Percentiles rank a stretch among this genome's conserved stretches.
phyloP scores from a whole-genome alignment of 257 asterid genomes.

The Solanum boliviense region DNA sequence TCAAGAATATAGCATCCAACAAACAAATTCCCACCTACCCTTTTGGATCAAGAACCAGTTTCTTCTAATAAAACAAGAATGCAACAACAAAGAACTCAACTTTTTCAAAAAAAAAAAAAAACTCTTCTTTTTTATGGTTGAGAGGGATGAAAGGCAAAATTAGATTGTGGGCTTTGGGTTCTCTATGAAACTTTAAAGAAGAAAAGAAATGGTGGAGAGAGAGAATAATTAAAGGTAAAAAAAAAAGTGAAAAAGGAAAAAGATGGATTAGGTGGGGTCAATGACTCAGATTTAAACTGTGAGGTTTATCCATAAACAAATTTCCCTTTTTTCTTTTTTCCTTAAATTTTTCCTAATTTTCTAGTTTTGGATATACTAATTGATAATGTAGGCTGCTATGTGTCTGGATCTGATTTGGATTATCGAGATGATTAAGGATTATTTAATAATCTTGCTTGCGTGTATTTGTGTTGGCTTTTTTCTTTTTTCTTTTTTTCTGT shows the following conservation, averaged over 20 bases:
- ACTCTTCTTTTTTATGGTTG: conserved; percentile 11
- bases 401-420: neutral
- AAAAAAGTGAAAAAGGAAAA: neutral
- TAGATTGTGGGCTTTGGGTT: conserved; percentile 14
- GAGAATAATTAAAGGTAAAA: neutral
- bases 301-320: conserved; percentile 30
- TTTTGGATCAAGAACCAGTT: conserved; percentile 18
- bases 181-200: neutral
- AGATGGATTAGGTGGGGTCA: conserved; percentile 25
- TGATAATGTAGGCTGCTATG: neutral
- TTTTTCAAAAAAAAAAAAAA: neutral
- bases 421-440: neutral
- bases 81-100: neutral
- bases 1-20: conserved; percentile 16
- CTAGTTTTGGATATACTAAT: neutral
- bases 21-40: conserved; percentile 4
- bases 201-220: neutral
- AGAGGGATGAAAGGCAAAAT: neutral
- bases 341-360: neutral
- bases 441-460: neutral
- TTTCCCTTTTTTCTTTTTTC: neutral
- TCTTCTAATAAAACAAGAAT: neutral
- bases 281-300: conserved; percentile 1
- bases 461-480: neutral
- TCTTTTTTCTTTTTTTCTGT: too few relatives aligned